A percentile compares a stretch with the other conserved stretches of the same genome.
Evolutionary conservation across 306 rosid genomes (phyloP).

Genomic region (Neltuma alba): DNA sequence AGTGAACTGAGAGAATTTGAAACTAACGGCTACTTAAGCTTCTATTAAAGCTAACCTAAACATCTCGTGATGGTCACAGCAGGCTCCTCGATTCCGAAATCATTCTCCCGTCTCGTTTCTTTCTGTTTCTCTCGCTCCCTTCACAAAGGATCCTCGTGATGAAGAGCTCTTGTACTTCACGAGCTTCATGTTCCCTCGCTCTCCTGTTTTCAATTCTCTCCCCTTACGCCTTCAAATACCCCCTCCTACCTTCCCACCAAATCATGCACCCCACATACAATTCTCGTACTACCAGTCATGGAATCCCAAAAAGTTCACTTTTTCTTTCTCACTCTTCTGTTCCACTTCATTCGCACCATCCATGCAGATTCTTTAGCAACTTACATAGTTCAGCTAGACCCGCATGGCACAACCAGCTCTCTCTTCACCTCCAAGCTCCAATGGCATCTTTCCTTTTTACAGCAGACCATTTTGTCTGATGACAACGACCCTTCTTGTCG

Average conservation of each 20-base stretch:
- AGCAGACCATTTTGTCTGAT: constrained; percentile 36
- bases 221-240: constrained; percentile 63
- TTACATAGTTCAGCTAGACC: constrained; percentile 58
- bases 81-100: constrained; percentile 36
- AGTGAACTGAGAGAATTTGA: constrained; percentile 35
- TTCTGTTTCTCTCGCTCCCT: constrained; percentile 24
- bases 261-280: constrained; percentile 32
- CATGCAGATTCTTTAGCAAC: constrained; percentile 55
- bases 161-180: constrained; percentile 68
- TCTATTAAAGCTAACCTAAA: constrained; percentile 47
- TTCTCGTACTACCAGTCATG: constrained; percentile 34
- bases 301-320: constrained; percentile 31
- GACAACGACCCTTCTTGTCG: constrained; percentile 54
- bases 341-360: constrained; percentile 38
- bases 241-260: constrained; percentile 34
- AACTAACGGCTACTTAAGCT: constrained; percentile 31
- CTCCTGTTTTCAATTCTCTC: constrained; percentile 32
- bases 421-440: constrained; percentile 49
- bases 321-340: constrained; percentile 39
- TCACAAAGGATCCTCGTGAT: constrained; percentile 68
- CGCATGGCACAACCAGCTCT: constrained; percentile 47
- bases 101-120: constrained; percentile 6
- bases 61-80: constrained; percentile 63
- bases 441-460: constrained; percentile 66
- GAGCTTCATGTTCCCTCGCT: constrained; percentile 55